A percentile compares a stretch with the other conserved stretches of the same genome.
phyloP scores from a whole-genome alignment of 2,329 filamentous ascomycete species.

The Biscogniauxia sp. region DNA sequence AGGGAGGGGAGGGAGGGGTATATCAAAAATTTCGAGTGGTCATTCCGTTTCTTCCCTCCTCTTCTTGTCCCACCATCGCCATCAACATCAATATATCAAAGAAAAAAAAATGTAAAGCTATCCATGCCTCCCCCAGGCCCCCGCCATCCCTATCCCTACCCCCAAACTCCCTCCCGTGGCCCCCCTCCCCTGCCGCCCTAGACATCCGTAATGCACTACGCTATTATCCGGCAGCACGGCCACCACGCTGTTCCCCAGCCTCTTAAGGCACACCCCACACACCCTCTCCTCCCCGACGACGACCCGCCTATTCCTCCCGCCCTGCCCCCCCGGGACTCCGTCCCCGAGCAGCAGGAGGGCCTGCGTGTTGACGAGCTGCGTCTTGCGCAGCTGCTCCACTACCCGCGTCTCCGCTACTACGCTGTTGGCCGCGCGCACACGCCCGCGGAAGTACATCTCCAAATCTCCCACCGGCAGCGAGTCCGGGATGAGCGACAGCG shows the following conservation, averaged over 20 bases:
- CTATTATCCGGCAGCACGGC: conserved; percentile 82
- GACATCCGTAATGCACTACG: conserved; percentile 80
- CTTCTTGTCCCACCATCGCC: no score
- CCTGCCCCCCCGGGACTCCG: conserved; percentile 49
- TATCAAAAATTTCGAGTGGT: no score
- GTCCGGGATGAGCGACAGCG: conserved; percentile 80
- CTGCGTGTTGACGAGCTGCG: conserved; percentile 76
- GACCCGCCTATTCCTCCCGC: conserved; percentile 62
- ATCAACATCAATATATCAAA: no score
- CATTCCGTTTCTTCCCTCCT: no score
- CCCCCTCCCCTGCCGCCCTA: conserved; percentile 42
- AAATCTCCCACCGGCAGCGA: conserved; percentile 75
- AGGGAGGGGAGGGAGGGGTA: no score
- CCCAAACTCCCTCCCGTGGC: conserved; percentile 7
- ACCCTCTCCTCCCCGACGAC: conserved; percentile 84
- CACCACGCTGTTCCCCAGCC: conserved; percentile 86
- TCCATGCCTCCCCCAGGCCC: conserved; percentile 30
- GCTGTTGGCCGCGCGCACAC: conserved; percentile 82
- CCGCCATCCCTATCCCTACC: conserved; percentile 30
- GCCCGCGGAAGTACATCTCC: conserved; percentile 86
- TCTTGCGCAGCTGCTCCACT: conserved; percentile 71
- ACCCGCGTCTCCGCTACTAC: conserved; percentile 78
- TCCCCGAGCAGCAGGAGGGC: conserved; percentile 72
- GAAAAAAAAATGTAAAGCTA: conserved; percentile 4
- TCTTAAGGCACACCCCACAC: conserved; percentile 90